Percentiles rank a stretch among this genome's conserved stretches.
phyloP scores from a whole-genome alignment of 2,329 filamentous ascomycete genomes.

The Calonectria ilicicola region DNA sequence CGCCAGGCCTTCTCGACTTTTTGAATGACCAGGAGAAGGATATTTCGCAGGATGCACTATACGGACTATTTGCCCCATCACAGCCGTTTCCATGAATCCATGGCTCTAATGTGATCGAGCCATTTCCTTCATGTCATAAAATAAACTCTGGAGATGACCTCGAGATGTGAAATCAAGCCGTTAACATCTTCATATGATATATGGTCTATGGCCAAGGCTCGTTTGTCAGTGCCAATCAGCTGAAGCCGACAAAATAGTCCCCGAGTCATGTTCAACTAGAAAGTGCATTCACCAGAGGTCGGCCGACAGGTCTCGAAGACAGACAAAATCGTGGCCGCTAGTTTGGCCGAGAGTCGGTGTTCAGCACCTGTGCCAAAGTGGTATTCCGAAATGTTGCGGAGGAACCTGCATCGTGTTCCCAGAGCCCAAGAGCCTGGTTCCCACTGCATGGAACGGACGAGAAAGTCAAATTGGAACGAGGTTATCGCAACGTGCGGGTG shows the following conservation, averaged over 20 bases:
- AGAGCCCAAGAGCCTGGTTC: neutral
- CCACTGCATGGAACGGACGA: neutral
- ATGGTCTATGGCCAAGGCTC: neutral
- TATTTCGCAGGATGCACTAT: constrained; percentile 47
- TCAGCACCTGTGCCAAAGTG: neutral
- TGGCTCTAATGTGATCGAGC: neutral
- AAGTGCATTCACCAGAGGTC: constrained; percentile 2
- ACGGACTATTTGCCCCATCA: constrained; percentile 46
- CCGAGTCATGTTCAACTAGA: neutral
- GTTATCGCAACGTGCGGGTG: neutral
- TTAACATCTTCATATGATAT: no score
- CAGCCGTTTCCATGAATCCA: constrained; percentile 43
- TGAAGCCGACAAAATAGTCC: neutral
- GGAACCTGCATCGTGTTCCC: neutral
- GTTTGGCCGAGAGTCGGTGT: neutral
- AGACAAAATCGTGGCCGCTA: neutral
- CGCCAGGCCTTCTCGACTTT: constrained; percentile 42
- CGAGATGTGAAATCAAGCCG: neutral
- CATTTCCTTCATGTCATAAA: neutral
- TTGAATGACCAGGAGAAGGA: constrained; percentile 47
- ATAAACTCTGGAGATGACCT: neutral
- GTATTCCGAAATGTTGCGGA: neutral
- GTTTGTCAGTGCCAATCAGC: neutral
- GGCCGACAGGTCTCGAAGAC: neutral
- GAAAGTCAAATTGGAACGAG: neutral